These are phyloP conservation scores for Dichotomocladium elegans DNA, from an alignment of 371 early-diverging fungal genomes.

Conservation along the genomic window DNA sequence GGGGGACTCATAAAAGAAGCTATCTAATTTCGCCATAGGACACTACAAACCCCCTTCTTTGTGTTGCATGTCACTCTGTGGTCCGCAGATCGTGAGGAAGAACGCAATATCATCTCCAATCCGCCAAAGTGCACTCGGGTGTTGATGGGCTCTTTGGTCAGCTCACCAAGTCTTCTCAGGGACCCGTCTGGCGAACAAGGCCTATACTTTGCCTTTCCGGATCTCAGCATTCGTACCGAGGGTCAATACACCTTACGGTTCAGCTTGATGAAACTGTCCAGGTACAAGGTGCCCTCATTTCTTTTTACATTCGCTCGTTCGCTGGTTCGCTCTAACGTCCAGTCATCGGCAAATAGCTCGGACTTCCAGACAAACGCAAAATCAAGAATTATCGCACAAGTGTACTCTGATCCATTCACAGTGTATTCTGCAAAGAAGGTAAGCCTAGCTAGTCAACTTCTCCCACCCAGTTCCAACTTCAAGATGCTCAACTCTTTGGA, in stretches of 20 bases:
- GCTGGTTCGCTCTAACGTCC: too few species aligned
- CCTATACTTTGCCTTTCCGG: constrained; percentile 90
- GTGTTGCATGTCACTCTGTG: constrained; percentile 76
- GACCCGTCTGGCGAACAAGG: constrained; percentile 73
- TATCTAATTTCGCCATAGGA: constrained; percentile 17
- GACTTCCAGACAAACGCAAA: constrained; percentile 52
- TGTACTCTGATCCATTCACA: constrained; percentile 54
- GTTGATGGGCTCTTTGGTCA: constrained; percentile 77
- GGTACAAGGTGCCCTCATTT: constrained; percentile 12
- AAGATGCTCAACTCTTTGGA: neutral
- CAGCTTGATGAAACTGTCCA: constrained; percentile 44
- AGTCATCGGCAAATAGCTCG: constrained; percentile 38
- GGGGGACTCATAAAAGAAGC: neutral
- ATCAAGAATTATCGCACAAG: constrained; percentile 55
- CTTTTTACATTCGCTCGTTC: neutral
- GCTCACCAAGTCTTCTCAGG: constrained; percentile 72
- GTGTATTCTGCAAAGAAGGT: constrained; percentile 60
- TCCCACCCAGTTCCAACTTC: neutral
- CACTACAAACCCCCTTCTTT: constrained; percentile 60
- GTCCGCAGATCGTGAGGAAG: constrained; percentile 63
- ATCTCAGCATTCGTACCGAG: constrained; percentile 84
- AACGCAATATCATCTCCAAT: constrained; percentile 53
- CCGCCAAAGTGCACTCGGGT: constrained; percentile 66
- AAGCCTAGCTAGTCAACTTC: neutral
- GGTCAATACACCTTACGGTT: constrained; percentile 84